Base-by-base conservation (phyloP, 176 grass and related monocot species). In the Echinochloa phyllopogon region DNA sequence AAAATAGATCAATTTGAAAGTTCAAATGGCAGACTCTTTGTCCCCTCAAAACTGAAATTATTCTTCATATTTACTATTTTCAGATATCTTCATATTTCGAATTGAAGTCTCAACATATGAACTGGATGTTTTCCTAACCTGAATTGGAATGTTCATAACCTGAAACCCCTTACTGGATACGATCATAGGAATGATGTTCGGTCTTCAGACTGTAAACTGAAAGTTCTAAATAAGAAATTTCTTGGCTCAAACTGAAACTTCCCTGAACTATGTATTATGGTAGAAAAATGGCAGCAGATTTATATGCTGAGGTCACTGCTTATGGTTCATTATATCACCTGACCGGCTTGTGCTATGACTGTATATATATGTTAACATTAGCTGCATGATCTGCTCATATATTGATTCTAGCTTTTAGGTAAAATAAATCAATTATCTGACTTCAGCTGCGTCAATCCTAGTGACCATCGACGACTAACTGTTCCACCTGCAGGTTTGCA, bases 261-360 rank as follows among this genome's bases (percentile, higher is more conserved):
- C 20, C 20, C 55, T 57, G 20, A 57, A 21, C 18, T 7, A 47
- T 70, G 68, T 8, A 3, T 33, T 33, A 33, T 3, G 2, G 40
- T 44, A 70, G 4, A 45, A 14, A 70, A 25, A 25, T 45, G 65
- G 8, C 65, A 18, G 11, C 39, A 12, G 9, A 43, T 43, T 39
- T 0, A 43, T 71, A 8, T 17, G 69, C 69, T 71, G 79, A 56
- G 21, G 80, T 59, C 80, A 70, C 69, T 56, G 78, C 77, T 65
- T 79, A n/a, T n/a, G n/a, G n/a, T n/a, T n/a, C n/a, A n/a, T n/a
- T n/a, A n/a, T n/a, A n/a, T n/a, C n/a, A n/a, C n/a, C n/a, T 8
- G 44, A 8, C 44, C 44, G 10, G 44, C 44, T 8, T 45, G 44
- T 8, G 44, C 44, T 45, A 45, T 45, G 44, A 45, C 44, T 10